Evolutionary conservation across 148 eudicot species (phyloP), one percentile per base, ranked within the genome.

Genomic region (Persicaria tinctoria): DNA sequence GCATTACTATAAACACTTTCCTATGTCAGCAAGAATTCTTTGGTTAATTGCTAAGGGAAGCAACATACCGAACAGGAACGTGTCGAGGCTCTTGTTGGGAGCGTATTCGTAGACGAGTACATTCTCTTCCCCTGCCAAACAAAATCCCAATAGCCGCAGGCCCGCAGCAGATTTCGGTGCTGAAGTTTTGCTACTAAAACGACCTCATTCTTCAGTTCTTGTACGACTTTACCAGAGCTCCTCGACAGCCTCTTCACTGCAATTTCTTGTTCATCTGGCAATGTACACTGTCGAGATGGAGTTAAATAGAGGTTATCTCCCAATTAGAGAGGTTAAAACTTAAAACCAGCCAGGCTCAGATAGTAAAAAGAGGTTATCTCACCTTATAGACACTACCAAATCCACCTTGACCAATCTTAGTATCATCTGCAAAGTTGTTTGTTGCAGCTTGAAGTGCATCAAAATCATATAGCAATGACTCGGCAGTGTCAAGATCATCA

Each of bases 401-500:
- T 77, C 93, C 90, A 70, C 93, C 93, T 77, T 80, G 80, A 0
- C 90, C 93, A 47, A 89, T 78, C 82, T 84, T 89, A 71, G 82
- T 83, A 48, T 75, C 76, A 59, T 68, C 80, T 3, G 90, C 82
- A 76, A 85, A 89, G 74, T 83, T 76, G 60, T 76, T 49, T 4
- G 93, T 89, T 46, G 93, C 90, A 12, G n/a, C 64, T 41, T 59
- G 78, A 5, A 89, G 62, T 0, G 85, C 75, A 13, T 18, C 77
- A 54, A 89, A 85, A 68, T 85, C 84, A 77, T 83, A 83, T 74
- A 83, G 87, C 81, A 89, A 75, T 17, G 93, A 82, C 73, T 85
- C 87, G 0, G 73, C 83, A 8, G 44, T 78, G 50, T 81, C 59
- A 66, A 80, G 74, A 49, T 83, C 83, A 56, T 78, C 66, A 23